phyloP scores from a whole-genome alignment of 768 basidiomycete genomes.

The Boletus speciosus region DNA sequence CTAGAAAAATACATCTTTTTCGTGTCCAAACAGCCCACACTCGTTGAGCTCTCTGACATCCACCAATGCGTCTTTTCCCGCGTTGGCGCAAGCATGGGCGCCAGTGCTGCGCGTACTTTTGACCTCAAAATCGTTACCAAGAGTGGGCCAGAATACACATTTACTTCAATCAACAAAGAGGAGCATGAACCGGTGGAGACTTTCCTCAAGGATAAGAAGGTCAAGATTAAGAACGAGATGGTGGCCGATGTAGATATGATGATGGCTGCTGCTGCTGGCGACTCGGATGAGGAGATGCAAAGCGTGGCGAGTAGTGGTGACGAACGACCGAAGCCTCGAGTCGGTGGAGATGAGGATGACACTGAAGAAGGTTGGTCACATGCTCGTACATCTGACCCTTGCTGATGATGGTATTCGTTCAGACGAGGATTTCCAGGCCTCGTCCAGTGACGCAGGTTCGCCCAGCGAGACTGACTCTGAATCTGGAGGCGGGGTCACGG shows the following conservation, averaged over 20 bases:
- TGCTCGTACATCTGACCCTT: neutral
- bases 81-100: conserved; percentile 80
- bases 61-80: conserved; percentile 91
- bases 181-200: conserved; percentile 84
- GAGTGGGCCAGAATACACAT: conserved; percentile 79
- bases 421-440: conserved; percentile 92
- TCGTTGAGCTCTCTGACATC: conserved; percentile 87
- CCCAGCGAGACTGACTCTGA: conserved; percentile 71
- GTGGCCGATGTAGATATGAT: conserved; percentile 81
- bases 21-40: conserved; percentile 91
- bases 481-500: conserved; percentile 65
- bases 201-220: conserved; percentile 87
- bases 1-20: conserved; percentile 98
- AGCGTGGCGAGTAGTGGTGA: conserved; percentile 72
- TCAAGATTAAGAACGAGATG: conserved; percentile 95
- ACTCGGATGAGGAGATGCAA: conserved; percentile 81
- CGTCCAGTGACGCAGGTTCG: conserved; percentile 83
- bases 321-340: conserved; percentile 50
- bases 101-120: conserved; percentile 86
- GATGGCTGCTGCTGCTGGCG: conserved; percentile 58
- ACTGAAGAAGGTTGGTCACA: conserved; percentile 60
- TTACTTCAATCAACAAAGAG: conserved; percentile 94
- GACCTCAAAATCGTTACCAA: conserved; percentile 89
- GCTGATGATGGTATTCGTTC: conserved; percentile 7
- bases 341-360: conserved; percentile 62